phyloP scores from a whole-genome alignment of 2,329 filamentous ascomycete species.

The Claviceps sp. region DNA sequence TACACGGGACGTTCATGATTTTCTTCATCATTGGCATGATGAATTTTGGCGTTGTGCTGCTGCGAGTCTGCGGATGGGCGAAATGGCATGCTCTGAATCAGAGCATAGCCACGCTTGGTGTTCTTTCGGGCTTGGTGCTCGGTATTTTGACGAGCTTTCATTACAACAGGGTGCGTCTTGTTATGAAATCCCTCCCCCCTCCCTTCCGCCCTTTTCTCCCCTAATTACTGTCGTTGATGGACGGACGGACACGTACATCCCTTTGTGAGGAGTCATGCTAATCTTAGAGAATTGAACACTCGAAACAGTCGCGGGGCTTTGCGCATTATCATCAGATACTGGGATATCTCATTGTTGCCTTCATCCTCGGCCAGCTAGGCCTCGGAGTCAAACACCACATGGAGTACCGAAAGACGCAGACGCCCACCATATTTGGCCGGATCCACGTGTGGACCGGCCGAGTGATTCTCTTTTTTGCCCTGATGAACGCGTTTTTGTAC shows the following conservation, averaged over 20 bases:
- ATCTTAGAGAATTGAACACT: background rate
- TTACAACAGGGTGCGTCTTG: conserved; percentile 37
- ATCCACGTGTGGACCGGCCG: conserved; percentile 47
- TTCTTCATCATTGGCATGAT: conserved; percentile 40
- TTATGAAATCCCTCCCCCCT: background rate
- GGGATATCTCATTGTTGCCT: conserved; percentile 38
- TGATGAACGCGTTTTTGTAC: conserved; percentile 44
- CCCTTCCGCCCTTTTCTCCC: background rate
- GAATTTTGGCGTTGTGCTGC: conserved; percentile 40
- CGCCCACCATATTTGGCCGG: conserved; percentile 35
- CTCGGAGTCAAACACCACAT: conserved; percentile 44
- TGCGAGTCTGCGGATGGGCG: conserved; percentile 37
- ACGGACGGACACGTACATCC: background rate
- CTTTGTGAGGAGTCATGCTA: background rate
- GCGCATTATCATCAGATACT: conserved; percentile 44
- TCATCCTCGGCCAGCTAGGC: conserved; percentile 38
- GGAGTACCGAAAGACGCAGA: conserved; percentile 35
- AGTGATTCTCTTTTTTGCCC: conserved; percentile 36
- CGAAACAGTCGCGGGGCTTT: conserved; percentile 35
- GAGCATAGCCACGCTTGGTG: conserved; percentile 31
- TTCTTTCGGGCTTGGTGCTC: conserved; percentile 35
- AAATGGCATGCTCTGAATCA: conserved; percentile 44
- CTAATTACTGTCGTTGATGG: background rate
- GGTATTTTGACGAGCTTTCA: conserved; percentile 38
- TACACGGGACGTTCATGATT: conserved; percentile 41